Percentiles rank a stretch among this genome's conserved stretches.
Evolutionary conservation across 257 asterid species (phyloP).

Genomic region (Verbena officinalis): DNA sequence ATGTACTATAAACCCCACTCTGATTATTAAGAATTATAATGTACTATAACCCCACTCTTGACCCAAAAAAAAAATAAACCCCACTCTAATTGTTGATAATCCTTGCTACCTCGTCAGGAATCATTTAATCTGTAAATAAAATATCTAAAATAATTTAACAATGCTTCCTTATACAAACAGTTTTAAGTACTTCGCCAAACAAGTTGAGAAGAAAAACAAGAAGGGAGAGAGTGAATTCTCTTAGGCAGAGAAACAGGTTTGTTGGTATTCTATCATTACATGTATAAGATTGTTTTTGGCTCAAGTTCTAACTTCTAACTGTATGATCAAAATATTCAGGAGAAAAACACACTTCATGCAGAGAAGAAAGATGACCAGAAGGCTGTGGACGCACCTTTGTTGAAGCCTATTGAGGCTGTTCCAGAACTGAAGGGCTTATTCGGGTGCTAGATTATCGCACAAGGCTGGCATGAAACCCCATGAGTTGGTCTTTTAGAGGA

Average conservation of each 20-base stretch:
- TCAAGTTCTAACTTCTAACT: background rate
- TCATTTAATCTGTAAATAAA: too few species aligned
- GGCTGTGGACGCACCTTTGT: conserved; percentile 50
- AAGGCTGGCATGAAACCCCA: conserved; percentile 72
- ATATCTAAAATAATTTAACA: too few species aligned
- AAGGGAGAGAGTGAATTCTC: conserved; percentile 49
- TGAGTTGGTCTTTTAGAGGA: conserved; percentile 52
- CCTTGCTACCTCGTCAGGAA: too few species aligned
- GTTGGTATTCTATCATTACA: background rate
- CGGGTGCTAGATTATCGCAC: conserved; percentile 70
- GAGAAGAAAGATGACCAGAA: conserved; percentile 68
- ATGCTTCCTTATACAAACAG: too few species aligned
- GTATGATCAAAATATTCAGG: conserved; percentile 29
- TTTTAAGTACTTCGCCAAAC: conserved; percentile 42
- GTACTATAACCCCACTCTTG: too few species aligned
- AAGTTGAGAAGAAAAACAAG: conserved; percentile 40
- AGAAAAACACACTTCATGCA: conserved; percentile 41
- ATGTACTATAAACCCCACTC: too few species aligned
- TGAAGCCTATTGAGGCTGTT: conserved; percentile 59
- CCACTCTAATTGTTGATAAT: too few species aligned
- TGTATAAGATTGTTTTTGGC: background rate
- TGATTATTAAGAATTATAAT: too few species aligned
- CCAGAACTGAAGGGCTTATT: conserved; percentile 57
- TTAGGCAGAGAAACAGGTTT: conserved; percentile 45
- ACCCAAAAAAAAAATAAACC: too few species aligned